Evolutionary conservation across 2,329 filamentous ascomycete genomes (phyloP).

Genomic region (Kalaharituber pfeilii): DNA sequence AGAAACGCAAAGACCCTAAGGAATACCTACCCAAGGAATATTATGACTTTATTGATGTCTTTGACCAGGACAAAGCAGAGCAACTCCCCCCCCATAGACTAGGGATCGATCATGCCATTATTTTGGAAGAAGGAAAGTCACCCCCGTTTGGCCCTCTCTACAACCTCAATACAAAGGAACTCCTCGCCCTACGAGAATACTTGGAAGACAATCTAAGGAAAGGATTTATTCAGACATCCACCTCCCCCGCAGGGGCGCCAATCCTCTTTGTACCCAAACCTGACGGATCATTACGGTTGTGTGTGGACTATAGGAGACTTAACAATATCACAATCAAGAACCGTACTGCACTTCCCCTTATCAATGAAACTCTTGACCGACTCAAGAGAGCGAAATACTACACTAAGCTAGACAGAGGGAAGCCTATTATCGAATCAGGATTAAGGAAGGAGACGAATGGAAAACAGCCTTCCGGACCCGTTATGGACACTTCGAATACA

Average conservation of each 20-base stretch:
- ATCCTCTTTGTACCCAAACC: too few species aligned
- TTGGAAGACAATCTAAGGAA: too few species aligned
- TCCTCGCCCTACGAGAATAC: too few species aligned
- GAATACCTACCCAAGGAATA: too few species aligned
- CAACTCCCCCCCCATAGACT: too few species aligned
- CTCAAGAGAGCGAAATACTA: not conserved
- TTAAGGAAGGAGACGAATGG: not conserved
- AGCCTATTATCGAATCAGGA: not conserved
- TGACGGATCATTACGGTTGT: constrained; percentile 1
- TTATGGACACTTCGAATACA: not conserved
- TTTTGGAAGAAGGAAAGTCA: too few species aligned
- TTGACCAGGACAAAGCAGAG: not conserved
- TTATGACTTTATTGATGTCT: not conserved
- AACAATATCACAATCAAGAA: constrained; percentile 5
- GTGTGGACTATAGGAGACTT: constrained; percentile 2
- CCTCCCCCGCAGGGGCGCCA: too few species aligned
- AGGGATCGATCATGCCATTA: too few species aligned
- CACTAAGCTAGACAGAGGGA: not conserved
- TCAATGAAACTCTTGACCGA: not conserved
- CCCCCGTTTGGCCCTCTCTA: too few species aligned
- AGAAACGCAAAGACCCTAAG: too few species aligned
- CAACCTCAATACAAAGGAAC: too few species aligned
- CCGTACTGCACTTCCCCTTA: not conserved
- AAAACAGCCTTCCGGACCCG: not conserved
- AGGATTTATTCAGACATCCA: too few species aligned